Conservation (phyloP, 148 eudicot species). For the Vaccinium corymbosum region DNA sequence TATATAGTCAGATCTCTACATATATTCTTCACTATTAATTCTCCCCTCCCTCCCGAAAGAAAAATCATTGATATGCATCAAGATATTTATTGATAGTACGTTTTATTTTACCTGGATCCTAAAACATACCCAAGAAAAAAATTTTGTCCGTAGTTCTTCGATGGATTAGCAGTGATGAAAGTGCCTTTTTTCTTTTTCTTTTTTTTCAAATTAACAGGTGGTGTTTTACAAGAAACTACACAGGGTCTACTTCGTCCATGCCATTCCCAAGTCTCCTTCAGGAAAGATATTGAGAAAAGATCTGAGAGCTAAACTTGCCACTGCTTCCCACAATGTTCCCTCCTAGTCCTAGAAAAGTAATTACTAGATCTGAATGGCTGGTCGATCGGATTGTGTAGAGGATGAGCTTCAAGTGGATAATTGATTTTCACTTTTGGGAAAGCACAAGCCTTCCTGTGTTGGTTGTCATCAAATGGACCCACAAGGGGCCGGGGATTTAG, state of each 20-base stretch:
- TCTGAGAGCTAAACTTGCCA: constrained; percentile 53
- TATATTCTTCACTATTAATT: neutral
- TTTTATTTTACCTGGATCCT: neutral
- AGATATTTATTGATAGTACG: neutral
- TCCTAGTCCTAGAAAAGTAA: neutral
- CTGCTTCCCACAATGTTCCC: neutral
- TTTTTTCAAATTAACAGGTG: constrained; percentile 33
- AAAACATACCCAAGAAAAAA: neutral
- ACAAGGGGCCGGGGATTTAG: neutral
- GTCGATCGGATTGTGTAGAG: too few species aligned
- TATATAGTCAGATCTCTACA: neutral
- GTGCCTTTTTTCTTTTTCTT: constrained; percentile 27
- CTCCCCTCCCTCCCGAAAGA: neutral
- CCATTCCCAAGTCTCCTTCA: constrained; percentile 81
- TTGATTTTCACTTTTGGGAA: neutral
- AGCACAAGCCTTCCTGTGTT: neutral
- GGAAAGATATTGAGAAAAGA: constrained; percentile 87
- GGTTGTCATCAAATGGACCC: neutral
- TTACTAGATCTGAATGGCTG: too few species aligned
- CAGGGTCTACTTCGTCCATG: constrained; percentile 64
- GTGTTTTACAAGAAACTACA: constrained; percentile 86
- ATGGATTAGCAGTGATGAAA: neutral
- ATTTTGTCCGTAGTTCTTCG: neutral
- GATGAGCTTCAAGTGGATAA: neutral
- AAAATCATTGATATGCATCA: neutral